Conservation (phyloP, 148 eudicot species). For the Vaccinium vitisidaea region DNA sequence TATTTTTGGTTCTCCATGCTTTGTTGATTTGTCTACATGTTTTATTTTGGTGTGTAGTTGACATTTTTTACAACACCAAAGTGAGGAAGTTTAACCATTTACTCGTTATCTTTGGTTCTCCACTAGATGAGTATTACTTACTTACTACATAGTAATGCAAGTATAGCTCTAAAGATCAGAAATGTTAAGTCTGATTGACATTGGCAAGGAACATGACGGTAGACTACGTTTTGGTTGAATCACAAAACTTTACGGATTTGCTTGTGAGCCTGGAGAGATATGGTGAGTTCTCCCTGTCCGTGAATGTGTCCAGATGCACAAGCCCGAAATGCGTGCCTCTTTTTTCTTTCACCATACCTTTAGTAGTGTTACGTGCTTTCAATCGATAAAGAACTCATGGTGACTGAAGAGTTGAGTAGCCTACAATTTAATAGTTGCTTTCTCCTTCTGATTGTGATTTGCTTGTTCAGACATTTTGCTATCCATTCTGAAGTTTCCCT, state of each 20-base stretch:
- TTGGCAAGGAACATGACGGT: background rate
- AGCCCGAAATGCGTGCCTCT: background rate
- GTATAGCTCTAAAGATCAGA: background rate
- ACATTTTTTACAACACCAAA: background rate
- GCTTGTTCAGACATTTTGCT: background rate
- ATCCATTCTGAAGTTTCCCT: constrained; percentile 5
- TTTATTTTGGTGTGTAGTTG: background rate
- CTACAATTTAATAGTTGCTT: background rate
- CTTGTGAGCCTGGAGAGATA: background rate
- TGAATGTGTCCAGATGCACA: background rate
- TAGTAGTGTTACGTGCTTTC: background rate
- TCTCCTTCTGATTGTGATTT: background rate
- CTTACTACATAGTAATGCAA: background rate
- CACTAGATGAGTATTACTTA: background rate
- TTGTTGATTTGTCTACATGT: background rate
- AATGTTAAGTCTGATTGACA: background rate
- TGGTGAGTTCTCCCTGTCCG: background rate
- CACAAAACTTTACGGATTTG: background rate
- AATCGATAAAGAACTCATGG: background rate
- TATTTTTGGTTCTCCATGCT: no score
- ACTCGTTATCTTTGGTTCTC: background rate
- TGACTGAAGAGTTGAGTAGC: background rate
- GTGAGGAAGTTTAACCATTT: background rate
- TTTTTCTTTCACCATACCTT: background rate
- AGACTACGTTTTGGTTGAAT: background rate